These are phyloP conservation scores for Phyllostachys edulis DNA, from an alignment of 176 grass and related monocot species.

Conservation along the genomic window DNA sequence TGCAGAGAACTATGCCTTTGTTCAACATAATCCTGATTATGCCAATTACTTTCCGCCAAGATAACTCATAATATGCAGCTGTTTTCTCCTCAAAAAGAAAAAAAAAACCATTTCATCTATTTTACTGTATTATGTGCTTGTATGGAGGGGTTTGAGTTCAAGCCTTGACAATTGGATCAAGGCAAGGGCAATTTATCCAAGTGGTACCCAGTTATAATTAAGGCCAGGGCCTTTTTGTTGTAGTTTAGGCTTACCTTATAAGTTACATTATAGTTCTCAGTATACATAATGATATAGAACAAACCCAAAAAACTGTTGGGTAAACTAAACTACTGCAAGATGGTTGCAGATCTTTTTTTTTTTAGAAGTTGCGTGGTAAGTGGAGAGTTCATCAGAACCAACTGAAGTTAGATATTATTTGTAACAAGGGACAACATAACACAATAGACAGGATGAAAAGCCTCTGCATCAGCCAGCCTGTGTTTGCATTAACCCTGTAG, in stretches of 20 bases:
- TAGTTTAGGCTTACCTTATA: neutral
- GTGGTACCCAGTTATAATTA: neutral
- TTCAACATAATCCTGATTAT: neutral
- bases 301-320: neutral
- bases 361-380: conserved; percentile 16
- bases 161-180: neutral
- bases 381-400: neutral
- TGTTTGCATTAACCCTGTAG: conserved; percentile 22
- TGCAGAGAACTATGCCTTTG: neutral
- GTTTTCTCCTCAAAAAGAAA: neutral
- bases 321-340: neutral
- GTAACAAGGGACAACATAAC: neutral
- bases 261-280: neutral
- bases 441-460: neutral
- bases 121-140: neutral
- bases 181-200: neutral
- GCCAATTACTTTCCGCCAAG: neutral
- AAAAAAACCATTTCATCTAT: neutral
- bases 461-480: conserved; percentile 40
- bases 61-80: neutral
- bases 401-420: conserved; percentile 11
- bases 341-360: neutral
- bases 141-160: neutral
- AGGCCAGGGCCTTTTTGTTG: neutral
- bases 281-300: neutral